Evolutionary conservation across 2,329 filamentous ascomycete genomes (phyloP).

Genomic region (Aschersonia sp.): DNA sequence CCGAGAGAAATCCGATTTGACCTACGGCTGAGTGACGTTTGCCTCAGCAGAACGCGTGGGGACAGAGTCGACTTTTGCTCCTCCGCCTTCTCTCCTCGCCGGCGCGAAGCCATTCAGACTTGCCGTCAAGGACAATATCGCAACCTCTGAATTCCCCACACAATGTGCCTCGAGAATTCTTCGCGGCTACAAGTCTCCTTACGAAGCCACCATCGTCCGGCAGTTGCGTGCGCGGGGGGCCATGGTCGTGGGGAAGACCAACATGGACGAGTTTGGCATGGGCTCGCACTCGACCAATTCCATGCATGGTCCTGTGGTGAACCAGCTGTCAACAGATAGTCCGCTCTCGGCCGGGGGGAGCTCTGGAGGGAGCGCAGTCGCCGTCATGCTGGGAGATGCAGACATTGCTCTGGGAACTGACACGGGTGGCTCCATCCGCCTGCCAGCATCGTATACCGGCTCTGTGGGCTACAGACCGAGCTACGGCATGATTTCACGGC

Average conservation of each 20-base stretch:
- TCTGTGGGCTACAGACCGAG: conserved; percentile 81
- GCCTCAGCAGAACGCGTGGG: conserved; percentile 1
- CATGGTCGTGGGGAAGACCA: conserved; percentile 62
- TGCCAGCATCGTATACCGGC: conserved; percentile 78
- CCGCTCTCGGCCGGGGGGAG: conserved; percentile 66
- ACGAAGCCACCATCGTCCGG: conserved; percentile 66
- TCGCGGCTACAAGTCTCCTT: conserved; percentile 55
- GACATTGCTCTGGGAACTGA: conserved; percentile 73
- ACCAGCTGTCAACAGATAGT: conserved; percentile 21
- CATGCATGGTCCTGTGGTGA: conserved; percentile 48
- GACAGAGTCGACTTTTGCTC: not conserved
- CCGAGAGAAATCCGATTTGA: not conserved
- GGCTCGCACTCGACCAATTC: conserved; percentile 70
- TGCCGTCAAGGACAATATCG: conserved; percentile 67
- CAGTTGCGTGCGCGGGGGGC: conserved; percentile 50
- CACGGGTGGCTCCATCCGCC: conserved; percentile 75
- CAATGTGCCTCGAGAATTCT: conserved; percentile 75
- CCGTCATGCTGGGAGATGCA: conserved; percentile 48
- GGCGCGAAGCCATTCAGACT: conserved; percentile 25
- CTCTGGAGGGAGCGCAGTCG: conserved; percentile 84
- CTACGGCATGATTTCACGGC: conserved; percentile 74
- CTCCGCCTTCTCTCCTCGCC: conserved; percentile 7
- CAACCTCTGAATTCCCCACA: conserved; percentile 49
- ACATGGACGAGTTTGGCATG: conserved; percentile 95
- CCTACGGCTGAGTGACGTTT: too few species aligned